These are phyloP conservation scores for Cyclotella cryptica DNA, from an alignment of 108 stramenopile genomes.

Conservation along the genomic window DNA sequence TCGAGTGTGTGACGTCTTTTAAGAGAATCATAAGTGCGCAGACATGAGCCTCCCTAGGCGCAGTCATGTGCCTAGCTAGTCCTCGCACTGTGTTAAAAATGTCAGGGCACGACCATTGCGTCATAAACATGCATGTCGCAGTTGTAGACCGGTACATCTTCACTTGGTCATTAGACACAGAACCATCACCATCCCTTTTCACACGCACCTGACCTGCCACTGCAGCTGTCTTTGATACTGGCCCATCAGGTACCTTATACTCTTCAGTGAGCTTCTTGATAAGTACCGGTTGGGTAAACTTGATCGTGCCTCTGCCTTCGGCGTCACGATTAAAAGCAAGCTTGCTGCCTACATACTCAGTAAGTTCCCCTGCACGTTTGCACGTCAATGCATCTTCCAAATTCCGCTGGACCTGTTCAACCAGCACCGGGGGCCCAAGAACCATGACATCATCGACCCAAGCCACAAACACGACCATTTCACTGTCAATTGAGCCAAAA, in stretches of 20 bases:
- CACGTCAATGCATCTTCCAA: too few species aligned
- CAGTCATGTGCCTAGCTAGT: neutral
- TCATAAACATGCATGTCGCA: neutral
- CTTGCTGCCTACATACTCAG: too few species aligned
- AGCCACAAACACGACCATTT: too few species aligned
- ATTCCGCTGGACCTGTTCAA: too few species aligned
- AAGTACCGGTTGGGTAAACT: neutral
- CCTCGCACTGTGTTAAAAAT: neutral
- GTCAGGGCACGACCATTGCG: neutral
- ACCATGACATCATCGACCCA: too few species aligned
- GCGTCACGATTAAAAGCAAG: too few species aligned
- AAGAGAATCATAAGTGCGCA: neutral
- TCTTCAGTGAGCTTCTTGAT: neutral
- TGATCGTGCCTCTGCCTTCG: neutral
- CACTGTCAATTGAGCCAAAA: too few species aligned
- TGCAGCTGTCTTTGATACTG: neutral
- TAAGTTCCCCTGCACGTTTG: too few species aligned
- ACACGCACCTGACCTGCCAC: neutral
- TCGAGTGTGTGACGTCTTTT: neutral
- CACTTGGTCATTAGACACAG: neutral
- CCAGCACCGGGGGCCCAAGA: too few species aligned
- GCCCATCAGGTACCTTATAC: neutral
- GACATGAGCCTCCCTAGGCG: neutral
- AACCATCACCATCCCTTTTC: neutral
- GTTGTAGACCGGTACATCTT: neutral